phyloP scores from a whole-genome alignment of 768 basidiomycete species.

The Mycena vulgaris region DNA sequence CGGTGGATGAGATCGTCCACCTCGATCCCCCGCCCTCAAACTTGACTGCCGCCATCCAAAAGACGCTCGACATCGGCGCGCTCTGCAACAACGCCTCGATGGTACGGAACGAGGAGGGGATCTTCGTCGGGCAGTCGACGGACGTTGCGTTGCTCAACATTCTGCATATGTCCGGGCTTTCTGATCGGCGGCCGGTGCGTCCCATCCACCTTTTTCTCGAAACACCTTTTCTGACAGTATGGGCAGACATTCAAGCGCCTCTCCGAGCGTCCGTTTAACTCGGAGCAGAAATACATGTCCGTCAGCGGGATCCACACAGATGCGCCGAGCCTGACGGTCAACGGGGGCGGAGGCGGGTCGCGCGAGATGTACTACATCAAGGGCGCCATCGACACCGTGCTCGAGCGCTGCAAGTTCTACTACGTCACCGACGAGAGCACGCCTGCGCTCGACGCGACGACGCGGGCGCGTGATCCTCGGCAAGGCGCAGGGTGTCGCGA shows the following conservation, averaged over 20 bases:
- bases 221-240: not conserved
- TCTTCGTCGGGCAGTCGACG: slow-evolving; percentile 89
- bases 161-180: slow-evolving; percentile 73
- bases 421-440: slow-evolving; percentile 93
- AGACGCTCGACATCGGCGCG: slow-evolving; percentile 86
- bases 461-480: slow-evolving; percentile 76
- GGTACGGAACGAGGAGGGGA: slow-evolving; percentile 75
- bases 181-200: slow-evolving; percentile 81
- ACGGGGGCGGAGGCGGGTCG: slow-evolving; percentile 46
- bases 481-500: slow-evolving; percentile 80
- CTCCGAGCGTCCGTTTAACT: slow-evolving; percentile 92
- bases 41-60: slow-evolving; percentile 78
- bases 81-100: slow-evolving; percentile 91
- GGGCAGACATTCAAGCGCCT: slow-evolving; percentile 75
- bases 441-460: slow-evolving; percentile 80
- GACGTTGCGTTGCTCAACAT: slow-evolving; percentile 94
- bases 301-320: slow-evolving; percentile 81
- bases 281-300: slow-evolving; percentile 95
- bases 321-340: slow-evolving; percentile 47
- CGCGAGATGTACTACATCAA: slow-evolving; percentile 93
- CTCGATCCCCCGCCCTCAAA: slow-evolving; percentile 70
- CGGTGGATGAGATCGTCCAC: slow-evolving; percentile 84
- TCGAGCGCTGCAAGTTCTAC: slow-evolving; percentile 91
- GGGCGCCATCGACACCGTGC: slow-evolving; percentile 90
- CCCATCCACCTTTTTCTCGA: not conserved